Base-by-base conservation (phyloP, 768 basidiomycete genomes). In the Panaeolus papilionaceus region DNA sequence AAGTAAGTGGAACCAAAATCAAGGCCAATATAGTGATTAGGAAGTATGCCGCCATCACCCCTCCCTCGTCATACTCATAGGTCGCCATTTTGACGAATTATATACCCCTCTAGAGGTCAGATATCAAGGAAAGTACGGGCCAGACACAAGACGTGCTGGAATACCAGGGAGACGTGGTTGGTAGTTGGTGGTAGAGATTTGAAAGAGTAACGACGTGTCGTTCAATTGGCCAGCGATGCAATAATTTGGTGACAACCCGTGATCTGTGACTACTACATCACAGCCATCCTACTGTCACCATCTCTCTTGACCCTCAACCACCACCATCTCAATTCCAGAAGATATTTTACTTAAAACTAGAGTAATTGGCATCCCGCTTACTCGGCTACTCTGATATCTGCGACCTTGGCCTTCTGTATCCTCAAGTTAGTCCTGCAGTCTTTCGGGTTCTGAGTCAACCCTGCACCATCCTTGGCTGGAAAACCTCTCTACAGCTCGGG, bases 21-120 rank as follows among this genome's bases (percentile, higher is more conserved):
- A 98, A 85, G 66, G 90, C 88, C 71, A 98, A 89, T 76, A 98
- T 90, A 8, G 95, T 94, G 65, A 99, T 88, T 68, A 95, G 79
- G 79, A 98, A 98, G 82, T 96, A 98, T 42, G 89, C 86, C 73
- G 93, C 92, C 91, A 95, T 91, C 70, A 88, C 89, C 70, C 94
- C 93, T 61, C 86, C 85, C 82, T 94, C 93, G 78, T 95, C 93
- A 77, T 95, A 95, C 79, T 89, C 85, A 81, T 94, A 94, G 71
- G 90, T 87, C 71, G 91, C 91, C 92, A 93, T 91, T 71, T 70
- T 72, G 75, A 75, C 72, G 44, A 49, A 69, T 54, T 63, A 58
- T 33, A 33, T 33, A 18, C 54, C 54, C 33, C 54, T 58, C 28
- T 58, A 14, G 54, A 58, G 54, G 54, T n/a, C 26, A 16, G 33